Base-by-base conservation (phyloP, 1,139 yeast species). In the Saccharomyces hybrid region DNA sequence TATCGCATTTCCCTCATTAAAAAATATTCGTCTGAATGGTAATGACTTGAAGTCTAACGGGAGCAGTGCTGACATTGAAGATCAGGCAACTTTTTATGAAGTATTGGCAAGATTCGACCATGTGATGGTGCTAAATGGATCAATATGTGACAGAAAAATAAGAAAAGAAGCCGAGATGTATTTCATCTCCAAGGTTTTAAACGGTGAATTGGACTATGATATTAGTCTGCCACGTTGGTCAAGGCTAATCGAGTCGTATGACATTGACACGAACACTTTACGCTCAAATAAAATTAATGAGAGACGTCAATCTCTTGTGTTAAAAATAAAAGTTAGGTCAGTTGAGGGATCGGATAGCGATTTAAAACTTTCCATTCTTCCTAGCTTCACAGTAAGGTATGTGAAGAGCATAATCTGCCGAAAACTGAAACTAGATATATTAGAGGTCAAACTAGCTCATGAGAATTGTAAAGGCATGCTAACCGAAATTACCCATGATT, bases 121-220 rank as follows among this genome's bases (percentile, higher is more conserved):
- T 0, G 52, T 84, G 0, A 47, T 54, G 1, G 71, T 71, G 26
- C 67, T 89, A 16, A 83, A 89, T 62, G 95, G 96, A 0, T 75
- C 81, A 1, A 51, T 52, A 0, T 70, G 88, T 6, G 65, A 73
- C 1, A 55, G 56, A 0, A 75, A 71, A 1, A 86, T 84, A 54
- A 74, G 89, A 29, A 60, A 59, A 2, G 86, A 84, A 59, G 84
- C 88, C 0, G 96, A 88, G 63, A 66, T 87, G 3, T 88, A 79
- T 63, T 83, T 86, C 60, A 73, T 86, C 34, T 76, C 83, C 1
- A 76, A 77, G 59, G 82, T 84, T 0, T 67, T 64, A 12, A 64
- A 68, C 19, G 73, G 74, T 0, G 60, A 63, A 7, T 64, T 71
- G 47, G 53, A 55, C 0, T 74, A 72, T 55, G 64, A 73, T 54